Conservation (phyloP, 2,329 filamentous ascomycete species). For the Talaromyces sp. region DNA sequence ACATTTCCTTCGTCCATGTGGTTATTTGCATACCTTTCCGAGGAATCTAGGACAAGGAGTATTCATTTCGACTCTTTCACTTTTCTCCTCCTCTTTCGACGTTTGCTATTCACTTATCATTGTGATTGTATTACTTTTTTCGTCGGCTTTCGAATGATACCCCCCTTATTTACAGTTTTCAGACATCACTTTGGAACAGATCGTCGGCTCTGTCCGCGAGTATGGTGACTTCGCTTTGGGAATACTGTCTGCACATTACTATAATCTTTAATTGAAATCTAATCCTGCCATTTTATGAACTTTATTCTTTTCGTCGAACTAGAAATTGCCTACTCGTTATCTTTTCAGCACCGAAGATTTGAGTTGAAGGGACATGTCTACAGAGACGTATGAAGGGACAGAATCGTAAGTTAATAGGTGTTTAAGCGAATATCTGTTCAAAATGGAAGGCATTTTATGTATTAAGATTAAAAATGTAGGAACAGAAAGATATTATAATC, state of each 20-base stretch:
- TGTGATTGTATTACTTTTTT: background rate
- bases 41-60: background rate
- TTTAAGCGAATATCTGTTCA: background rate
- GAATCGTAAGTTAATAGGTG: background rate
- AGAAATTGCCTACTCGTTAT: background rate
- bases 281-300: background rate
- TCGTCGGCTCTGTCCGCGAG: background rate
- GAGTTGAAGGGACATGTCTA: background rate
- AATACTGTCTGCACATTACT: background rate
- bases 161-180: background rate
- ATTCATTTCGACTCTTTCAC: background rate
- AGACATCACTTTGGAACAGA: background rate
- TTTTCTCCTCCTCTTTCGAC: background rate
- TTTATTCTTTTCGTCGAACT: background rate
- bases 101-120: background rate
- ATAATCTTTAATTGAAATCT: background rate
- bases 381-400: background rate
- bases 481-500: background rate
- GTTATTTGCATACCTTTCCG: background rate
- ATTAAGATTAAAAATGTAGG: background rate
- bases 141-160: slow-evolving; percentile 6
- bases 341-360: background rate
- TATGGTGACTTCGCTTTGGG: background rate
- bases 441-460: background rate
- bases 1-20: background rate